Conservation (phyloP, 2,329 filamentous ascomycete species). For the Cercospora nicotianae region DNA sequence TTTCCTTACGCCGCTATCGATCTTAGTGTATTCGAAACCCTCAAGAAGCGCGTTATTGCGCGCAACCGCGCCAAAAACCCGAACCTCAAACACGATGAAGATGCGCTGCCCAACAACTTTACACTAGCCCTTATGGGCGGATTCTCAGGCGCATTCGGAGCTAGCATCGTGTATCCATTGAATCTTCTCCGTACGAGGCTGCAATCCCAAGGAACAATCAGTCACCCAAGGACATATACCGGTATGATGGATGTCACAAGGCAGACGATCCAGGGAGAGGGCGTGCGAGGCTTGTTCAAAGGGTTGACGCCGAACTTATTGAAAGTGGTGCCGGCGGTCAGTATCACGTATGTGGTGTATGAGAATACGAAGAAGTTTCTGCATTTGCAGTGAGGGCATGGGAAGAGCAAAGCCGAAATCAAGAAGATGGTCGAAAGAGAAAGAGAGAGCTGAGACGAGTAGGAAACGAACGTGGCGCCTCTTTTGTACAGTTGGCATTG, state of each 20-base stretch:
- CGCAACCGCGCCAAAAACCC: slow-evolving; percentile 60
- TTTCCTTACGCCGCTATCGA: slow-evolving; percentile 98
- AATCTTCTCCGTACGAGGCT: slow-evolving; percentile 83
- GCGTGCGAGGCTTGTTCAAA: slow-evolving; percentile 84
- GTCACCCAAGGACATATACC: slow-evolving; percentile 79
- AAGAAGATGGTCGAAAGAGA: neutral
- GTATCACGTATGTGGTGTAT: slow-evolving; percentile 89
- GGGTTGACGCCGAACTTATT: slow-evolving; percentile 91
- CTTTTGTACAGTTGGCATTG: neutral
- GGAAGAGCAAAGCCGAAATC: neutral
- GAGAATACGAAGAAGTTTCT: slow-evolving; percentile 82
- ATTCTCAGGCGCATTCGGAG: slow-evolving; percentile 85
- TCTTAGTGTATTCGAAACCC: slow-evolving; percentile 88
- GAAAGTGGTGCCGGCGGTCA: slow-evolving; percentile 93
- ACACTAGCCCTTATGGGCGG: slow-evolving; percentile 86
- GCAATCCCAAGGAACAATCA: slow-evolving; percentile 90
- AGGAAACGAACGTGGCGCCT: neutral
- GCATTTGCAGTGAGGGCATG: slow-evolving; percentile 25
- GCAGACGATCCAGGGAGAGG: slow-evolving; percentile 81
- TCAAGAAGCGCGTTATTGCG: slow-evolving; percentile 72
- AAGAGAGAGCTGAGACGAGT: neutral
- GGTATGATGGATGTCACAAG: slow-evolving; percentile 86
- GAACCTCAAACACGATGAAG: slow-evolving; percentile 73
- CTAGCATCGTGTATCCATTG: slow-evolving; percentile 90
- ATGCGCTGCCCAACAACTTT: slow-evolving; percentile 73